Conservation (phyloP, 441 rosid genomes). For the Adansonia madagascariensis region DNA sequence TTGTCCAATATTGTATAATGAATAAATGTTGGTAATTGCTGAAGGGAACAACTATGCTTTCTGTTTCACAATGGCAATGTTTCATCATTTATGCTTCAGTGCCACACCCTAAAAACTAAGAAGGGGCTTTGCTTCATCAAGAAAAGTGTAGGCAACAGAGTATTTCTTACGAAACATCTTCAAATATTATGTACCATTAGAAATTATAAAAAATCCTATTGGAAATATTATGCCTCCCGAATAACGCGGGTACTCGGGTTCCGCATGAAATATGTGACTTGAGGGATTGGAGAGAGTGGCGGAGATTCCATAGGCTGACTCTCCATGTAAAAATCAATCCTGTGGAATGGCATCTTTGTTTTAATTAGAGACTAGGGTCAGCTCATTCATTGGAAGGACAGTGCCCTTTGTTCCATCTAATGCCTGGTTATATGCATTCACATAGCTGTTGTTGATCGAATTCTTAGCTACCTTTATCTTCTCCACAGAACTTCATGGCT, state of each 20-base stretch:
- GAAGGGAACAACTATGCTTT: no score
- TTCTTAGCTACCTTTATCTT: constrained; percentile 66
- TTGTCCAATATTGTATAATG: no score
- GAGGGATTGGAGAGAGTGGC: constrained; percentile 61
- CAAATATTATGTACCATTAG: no score
- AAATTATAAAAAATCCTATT: neutral
- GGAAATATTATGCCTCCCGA: constrained; percentile 30
- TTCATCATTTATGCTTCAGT: neutral
- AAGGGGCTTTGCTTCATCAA: neutral
- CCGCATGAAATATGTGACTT: constrained; percentile 71
- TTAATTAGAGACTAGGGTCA: constrained; percentile 63
- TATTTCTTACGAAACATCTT: no score
- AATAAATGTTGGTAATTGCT: no score
- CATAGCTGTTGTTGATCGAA: constrained; percentile 49
- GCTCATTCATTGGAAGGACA: constrained; percentile 63
- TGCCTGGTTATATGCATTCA: constrained; percentile 58
- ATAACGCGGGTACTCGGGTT: constrained; percentile 43
- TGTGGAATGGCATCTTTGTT: constrained; percentile 73
- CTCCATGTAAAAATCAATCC: constrained; percentile 48
- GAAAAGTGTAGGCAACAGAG: no score
- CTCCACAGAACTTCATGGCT: constrained; percentile 40
- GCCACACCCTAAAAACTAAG: neutral
- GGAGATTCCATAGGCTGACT: constrained; percentile 53
- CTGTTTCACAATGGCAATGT: no score
- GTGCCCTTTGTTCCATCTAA: constrained; percentile 46